Percentiles rank a stretch among this genome's conserved stretches.
These are phyloP conservation scores for Cyberlindnera xishuangbannaensis DNA, from an alignment of 805 yeast genomes.

Conservation along the genomic window DNA sequence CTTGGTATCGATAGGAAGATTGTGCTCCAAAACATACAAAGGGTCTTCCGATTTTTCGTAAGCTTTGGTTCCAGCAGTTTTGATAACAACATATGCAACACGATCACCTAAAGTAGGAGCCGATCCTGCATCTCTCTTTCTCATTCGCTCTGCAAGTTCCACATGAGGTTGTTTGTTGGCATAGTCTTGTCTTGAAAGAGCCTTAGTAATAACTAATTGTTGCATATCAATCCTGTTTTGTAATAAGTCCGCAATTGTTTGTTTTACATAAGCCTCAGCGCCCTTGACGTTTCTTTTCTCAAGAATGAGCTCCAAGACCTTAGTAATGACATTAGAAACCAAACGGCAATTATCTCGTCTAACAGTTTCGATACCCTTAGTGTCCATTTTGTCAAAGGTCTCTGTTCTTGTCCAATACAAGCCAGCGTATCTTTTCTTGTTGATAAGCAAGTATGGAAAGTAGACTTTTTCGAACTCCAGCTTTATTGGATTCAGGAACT, in stretches of 20 bases:
- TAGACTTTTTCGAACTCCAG: slow-evolving; percentile 96
- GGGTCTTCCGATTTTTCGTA: slow-evolving; percentile 98
- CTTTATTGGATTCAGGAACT: slow-evolving; percentile 82
- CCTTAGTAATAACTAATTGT: slow-evolving; percentile 89
- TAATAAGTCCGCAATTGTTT: slow-evolving; percentile 80
- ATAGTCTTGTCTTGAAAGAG: slow-evolving; percentile 78
- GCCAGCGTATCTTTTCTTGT: slow-evolving; percentile 97
- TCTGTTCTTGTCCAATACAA: slow-evolving; percentile 90
- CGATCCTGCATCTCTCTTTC: slow-evolving; percentile 92
- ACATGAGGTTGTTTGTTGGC: slow-evolving; percentile 97
- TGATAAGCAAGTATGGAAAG: slow-evolving; percentile 88
- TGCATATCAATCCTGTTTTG: slow-evolving; percentile 92
- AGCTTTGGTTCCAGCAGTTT: slow-evolving; percentile 73
- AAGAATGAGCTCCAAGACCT: slow-evolving; percentile 76
- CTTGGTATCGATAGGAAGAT: slow-evolving; percentile 89
- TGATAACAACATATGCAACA: slow-evolving; percentile 92
- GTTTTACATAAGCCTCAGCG: slow-evolving; percentile 81
- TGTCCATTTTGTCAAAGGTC: slow-evolving; percentile 95
- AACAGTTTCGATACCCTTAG: slow-evolving; percentile 97
- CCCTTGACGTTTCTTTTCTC: slow-evolving; percentile 83
- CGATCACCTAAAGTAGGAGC: slow-evolving; percentile 98
- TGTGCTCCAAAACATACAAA: slow-evolving; percentile 82
- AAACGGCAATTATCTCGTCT: slow-evolving; percentile 95
- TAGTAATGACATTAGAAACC: slow-evolving; percentile 92
- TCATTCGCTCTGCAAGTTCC: slow-evolving; percentile 93